A percentile compares a stretch with the other conserved stretches of the same genome.
These are phyloP conservation scores for Acanthamoeba polyphaga DNA, from an alignment of 208 protist genomes.

Conservation along the genomic window DNA sequence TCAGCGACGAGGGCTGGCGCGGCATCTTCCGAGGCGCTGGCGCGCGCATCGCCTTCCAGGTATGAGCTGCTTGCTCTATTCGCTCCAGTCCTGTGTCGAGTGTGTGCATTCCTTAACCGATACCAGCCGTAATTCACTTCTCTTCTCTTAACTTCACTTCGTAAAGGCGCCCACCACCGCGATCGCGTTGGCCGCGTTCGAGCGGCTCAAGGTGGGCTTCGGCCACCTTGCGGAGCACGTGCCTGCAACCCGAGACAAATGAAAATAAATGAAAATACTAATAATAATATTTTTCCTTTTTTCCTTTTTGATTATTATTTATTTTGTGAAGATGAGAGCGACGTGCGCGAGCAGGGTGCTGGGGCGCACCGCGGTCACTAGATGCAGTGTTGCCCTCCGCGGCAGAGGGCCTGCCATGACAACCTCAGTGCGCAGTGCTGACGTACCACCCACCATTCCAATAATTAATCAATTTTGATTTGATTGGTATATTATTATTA, in stretches of 20 bases:
- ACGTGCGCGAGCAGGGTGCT: neutral
- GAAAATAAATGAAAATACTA: neutral
- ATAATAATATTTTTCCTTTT: neutral
- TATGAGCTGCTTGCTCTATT: too few relatives aligned
- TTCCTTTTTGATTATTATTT: neutral
- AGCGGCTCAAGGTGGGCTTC: neutral
- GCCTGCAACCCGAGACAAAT: neutral
- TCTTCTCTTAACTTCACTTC: too few relatives aligned
- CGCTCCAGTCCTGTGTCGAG: too few relatives aligned
- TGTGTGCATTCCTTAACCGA: too few relatives aligned
- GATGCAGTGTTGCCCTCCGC: neutral
- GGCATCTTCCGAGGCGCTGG: constrained; percentile 32
- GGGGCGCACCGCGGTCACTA: neutral
- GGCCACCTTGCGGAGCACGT: neutral
- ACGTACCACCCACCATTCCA: neutral
- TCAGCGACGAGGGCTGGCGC: neutral
- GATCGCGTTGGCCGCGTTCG: neutral
- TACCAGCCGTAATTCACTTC: too few relatives aligned
- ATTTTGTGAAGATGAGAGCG: neutral
- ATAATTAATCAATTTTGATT: too few relatives aligned
- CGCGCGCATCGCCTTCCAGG: constrained; percentile 64
- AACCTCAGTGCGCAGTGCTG: neutral
- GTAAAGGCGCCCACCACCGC: neutral
- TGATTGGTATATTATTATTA: neutral
- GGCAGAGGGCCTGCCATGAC: neutral